Evolutionary conservation across 805 yeast species (phyloP), one percentile per base, ranked within the genome.

Genomic region (Monosporozyma siamensis): DNA sequence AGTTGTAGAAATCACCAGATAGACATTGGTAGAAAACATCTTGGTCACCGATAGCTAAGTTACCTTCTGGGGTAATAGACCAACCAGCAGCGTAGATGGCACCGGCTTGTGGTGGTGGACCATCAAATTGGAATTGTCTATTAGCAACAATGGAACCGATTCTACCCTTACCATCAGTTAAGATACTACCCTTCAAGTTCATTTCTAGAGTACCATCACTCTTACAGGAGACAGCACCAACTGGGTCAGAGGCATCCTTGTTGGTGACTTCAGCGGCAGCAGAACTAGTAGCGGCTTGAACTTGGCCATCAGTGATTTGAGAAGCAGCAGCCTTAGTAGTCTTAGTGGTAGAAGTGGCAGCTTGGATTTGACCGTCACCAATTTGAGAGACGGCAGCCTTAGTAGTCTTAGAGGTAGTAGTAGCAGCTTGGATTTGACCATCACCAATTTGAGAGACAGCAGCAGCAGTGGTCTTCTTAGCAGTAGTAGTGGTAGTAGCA

Each of bases 71-170:
- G 44, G 70, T 64, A 48, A 69, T 55, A 35, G 71, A 61, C 85
- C 85, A 78, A 51, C 85, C 84, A 47, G 75, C 78, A 54, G 85
- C 83, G 61, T 74, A 77, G 59, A 78, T 72, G 46, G 84, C 72
- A 64, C 84, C 85, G 27, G 82, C 85, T 71, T 82, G 90, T 58
- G 89, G 88, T 68, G 85, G 83, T 49, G 88, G 87, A 61, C 89
- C 89, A 64, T 82, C 89, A 59, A 82, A 82, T 69, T 82, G 89
- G 75, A 82, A 82, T 69, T 82, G 90, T 70, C 82, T 73, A 79
- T 81, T 82, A 44, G 88, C 80, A 54, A 82, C 90, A 64, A 82
- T 80, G 41, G 88, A 75, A 54, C 89, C 89, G 51, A 82, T 66
- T 74, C 90, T 78, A 39, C 82, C 82, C 49, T 67, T 52, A 30